phyloP scores from a whole-genome alignment of 2,329 filamentous ascomycete genomes.

The Paradendryphiella salina region DNA sequence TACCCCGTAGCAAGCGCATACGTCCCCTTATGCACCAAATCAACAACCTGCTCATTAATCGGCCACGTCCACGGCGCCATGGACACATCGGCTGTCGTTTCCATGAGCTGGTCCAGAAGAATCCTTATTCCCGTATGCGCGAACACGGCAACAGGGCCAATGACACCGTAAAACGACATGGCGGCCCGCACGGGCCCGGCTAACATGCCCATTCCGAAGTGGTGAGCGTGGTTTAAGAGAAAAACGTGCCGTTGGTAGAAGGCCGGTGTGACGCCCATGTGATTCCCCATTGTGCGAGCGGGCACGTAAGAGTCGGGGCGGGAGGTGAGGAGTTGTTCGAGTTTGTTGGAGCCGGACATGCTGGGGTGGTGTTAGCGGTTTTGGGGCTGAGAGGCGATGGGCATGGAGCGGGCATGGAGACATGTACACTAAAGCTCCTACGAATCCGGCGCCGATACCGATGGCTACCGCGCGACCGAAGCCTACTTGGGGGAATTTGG shows the following conservation, averaged over 20 bases:
- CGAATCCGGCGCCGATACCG: slow-evolving; percentile 19
- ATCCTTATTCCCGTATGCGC: slow-evolving; percentile 36
- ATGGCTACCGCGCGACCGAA: slow-evolving; percentile 27
- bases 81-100: slow-evolving; percentile 35
- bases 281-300: slow-evolving; percentile 33
- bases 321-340: slow-evolving; percentile 36
- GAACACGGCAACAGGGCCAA: slow-evolving; percentile 38
- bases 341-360: slow-evolving; percentile 34
- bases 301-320: slow-evolving; percentile 39
- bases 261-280: slow-evolving; percentile 25
- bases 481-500: slow-evolving; percentile 20
- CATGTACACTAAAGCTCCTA: slow-evolving; percentile 22
- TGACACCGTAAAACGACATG: slow-evolving; percentile 40
- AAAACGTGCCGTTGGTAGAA: slow-evolving; percentile 21
- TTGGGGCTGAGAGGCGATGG: background rate
- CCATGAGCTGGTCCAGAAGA: slow-evolving; percentile 37
- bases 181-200: slow-evolving; percentile 30
- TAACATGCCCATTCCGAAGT: slow-evolving; percentile 38
- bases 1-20: slow-evolving; percentile 38
- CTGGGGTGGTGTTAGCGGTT: slow-evolving; percentile 8
- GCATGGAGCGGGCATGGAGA: background rate
- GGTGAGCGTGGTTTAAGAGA: slow-evolving; percentile 33
- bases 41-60: slow-evolving; percentile 40
- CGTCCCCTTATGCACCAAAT: slow-evolving; percentile 36
- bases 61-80: slow-evolving; percentile 42